Evolutionary conservation across 2,329 filamentous ascomycete genomes (phyloP), one percentile per base, ranked within the genome.

Genomic region (Atkinsonella hypoxylon): DNA sequence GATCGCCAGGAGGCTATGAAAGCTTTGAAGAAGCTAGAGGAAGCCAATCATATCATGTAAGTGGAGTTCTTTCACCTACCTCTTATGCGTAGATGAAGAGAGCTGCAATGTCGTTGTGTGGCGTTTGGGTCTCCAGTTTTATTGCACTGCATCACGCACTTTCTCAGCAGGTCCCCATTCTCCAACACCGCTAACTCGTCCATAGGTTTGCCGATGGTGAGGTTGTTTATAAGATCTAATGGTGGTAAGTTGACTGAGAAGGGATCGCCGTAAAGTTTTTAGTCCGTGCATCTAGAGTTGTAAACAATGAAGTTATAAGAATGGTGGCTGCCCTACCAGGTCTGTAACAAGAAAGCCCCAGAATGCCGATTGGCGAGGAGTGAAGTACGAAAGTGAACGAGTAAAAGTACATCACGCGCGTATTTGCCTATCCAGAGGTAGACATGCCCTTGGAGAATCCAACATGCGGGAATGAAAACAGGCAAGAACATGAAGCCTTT

Each of bases 1-100:
- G 76, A 73, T 26, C 76, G 76, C 38, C 73, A 72, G 0, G 93
- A 98, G 68, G 88, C 86, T 0, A 71, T 85, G 52, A 79, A 83
- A 65, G 90, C 89, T 43, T 71, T 98, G 51, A 80, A 81, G 67
- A 82, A 78, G 63, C 83, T 98, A 80, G 84, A 88, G 60, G 82
- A 87, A 56, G 74, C 77, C 59, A 96, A 96, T 66, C 83, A 91
- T 72, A 83, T 98, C 63, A 98, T 98, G 90, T 91, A 73, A 79
- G 87, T 81, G 50, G 1, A 26, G 26, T 26, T 26, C 26, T 8
- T 26, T 7, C 4, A 26, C 26, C 26, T 5, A 7, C 3, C 20
- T 5, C 20, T 5, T 3, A 22, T 22, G 20, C 20, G 5, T 22
- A 22, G 20, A 22, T 22, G 2, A 22, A 26, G 26, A 26, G 26